phyloP scores from a whole-genome alignment of 1,284 basidiomycete species.

The Inonotus hispidus region DNA sequence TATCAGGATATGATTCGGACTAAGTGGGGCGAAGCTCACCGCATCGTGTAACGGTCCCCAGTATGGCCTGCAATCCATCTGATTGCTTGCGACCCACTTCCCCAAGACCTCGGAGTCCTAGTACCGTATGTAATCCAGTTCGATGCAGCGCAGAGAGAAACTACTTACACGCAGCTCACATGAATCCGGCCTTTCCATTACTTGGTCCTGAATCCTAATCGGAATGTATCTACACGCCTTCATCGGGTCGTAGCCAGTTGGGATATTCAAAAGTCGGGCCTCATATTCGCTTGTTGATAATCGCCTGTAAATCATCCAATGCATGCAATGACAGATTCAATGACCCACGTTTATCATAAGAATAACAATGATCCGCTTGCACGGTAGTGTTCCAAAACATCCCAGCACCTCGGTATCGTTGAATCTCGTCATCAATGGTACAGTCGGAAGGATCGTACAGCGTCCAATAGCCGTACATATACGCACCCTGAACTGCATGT shows the following conservation, averaged over 20 bases:
- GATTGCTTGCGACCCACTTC: background rate
- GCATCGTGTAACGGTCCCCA: slow-evolving; percentile 5
- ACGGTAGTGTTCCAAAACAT: slow-evolving; percentile 1
- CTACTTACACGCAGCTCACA: background rate
- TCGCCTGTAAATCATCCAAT: background rate
- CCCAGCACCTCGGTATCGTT: background rate
- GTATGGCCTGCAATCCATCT: slow-evolving; percentile 4
- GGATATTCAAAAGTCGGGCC: slow-evolving; percentile 2
- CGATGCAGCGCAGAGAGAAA: background rate
- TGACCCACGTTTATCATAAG: slow-evolving; percentile 9
- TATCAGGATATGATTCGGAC: background rate
- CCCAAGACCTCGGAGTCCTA: background rate
- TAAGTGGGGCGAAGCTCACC: background rate
- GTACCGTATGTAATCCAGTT: background rate
- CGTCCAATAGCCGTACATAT: background rate
- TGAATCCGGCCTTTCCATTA: background rate
- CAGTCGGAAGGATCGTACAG: background rate
- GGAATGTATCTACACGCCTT: slow-evolving; percentile 6
- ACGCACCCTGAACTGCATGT: background rate
- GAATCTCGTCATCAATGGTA: background rate
- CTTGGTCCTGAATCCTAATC: slow-evolving; percentile 4
- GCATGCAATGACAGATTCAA: background rate
- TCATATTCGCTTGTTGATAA: background rate
- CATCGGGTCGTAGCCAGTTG: background rate
- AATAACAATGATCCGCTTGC: background rate